These are phyloP conservation scores for Fragaria vesca DNA, from an alignment of 306 rosid genomes.

Conservation along the genomic window DNA sequence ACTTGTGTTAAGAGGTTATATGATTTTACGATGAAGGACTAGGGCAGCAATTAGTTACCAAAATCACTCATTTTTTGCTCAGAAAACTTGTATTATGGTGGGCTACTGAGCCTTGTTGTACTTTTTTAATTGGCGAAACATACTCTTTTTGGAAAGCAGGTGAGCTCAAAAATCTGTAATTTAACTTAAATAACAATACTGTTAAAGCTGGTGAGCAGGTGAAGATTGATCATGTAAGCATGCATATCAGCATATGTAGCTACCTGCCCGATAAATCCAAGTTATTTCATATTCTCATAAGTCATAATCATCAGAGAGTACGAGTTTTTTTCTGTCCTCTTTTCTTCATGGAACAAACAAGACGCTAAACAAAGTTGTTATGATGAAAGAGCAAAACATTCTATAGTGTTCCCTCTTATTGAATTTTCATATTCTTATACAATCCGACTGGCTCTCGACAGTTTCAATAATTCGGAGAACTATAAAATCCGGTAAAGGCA, in stretches of 20 bases:
- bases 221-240: neutral
- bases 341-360: neutral
- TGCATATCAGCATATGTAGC: neutral
- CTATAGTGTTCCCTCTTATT: too few relatives aligned
- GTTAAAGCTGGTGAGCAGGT: slow-evolving; percentile 1
- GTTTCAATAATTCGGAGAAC: neutral
- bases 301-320: neutral
- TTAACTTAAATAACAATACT: neutral
- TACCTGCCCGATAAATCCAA: neutral
- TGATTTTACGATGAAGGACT: neutral
- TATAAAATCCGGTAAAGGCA: neutral
- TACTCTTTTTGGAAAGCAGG: neutral
- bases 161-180: neutral
- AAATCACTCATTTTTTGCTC: neutral
- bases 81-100: neutral
- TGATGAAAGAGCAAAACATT: neutral
- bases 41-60: neutral
- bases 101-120: neutral
- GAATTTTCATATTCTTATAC: too few relatives aligned
- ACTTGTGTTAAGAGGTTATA: neutral
- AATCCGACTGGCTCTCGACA: too few relatives aligned
- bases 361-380: neutral
- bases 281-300: neutral
- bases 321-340: neutral
- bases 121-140: neutral